Evolutionary conservation across 352 stramenopile species (phyloP), one percentile per base, ranked within the genome.

Genomic region (Phytophthora agathidicida): DNA sequence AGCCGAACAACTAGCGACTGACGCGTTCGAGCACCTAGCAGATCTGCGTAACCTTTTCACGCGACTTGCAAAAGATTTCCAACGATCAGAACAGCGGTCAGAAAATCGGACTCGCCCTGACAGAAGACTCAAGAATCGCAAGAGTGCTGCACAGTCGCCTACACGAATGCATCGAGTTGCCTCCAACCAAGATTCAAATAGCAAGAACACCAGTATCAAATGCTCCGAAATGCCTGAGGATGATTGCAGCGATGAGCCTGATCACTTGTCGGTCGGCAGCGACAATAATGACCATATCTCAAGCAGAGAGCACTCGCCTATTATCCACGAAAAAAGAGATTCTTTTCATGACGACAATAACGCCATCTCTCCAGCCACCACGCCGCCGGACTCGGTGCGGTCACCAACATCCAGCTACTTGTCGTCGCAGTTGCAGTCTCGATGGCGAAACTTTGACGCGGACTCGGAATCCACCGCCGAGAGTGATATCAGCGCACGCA

Each of bases 21-120:
- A 68, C n/a, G 71, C 78, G 7, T 91, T 88, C 36, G 39, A 69
- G 1, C 61, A 89, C 19, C 65, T 91, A 4, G 60, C 57, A 0
- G 27, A 56, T 16, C 55, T 91, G 1, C 73, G 80, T 1, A 24
- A 51, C 7, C 71, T 56, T 4, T 90, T 86, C 42, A 47, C 67
- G 35, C 39, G 47, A 4, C 56, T 90, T 3, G 50, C 68, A 2
- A 64, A 52, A 2, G 55, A 51, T 7, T 79, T 80, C 11, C 36
- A 65, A 22, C 55, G 49, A 51, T 47, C 57, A 1, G 22, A 72
- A 14, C 14, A 33, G 9, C 1, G 7, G 3, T 5, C 38, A 3
- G n/a, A 49, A 2, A 20, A 41, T 11, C 32, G 17, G 27, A 1
- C 30, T 22, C 22, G 32, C 0, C 16, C 35, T 9, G 20, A 54